A percentile compares a stretch with the other conserved stretches of the same genome.
Conservation (phyloP, 495 filamentous ascomycete genomes). For the Rhypophila decipiens region DNA sequence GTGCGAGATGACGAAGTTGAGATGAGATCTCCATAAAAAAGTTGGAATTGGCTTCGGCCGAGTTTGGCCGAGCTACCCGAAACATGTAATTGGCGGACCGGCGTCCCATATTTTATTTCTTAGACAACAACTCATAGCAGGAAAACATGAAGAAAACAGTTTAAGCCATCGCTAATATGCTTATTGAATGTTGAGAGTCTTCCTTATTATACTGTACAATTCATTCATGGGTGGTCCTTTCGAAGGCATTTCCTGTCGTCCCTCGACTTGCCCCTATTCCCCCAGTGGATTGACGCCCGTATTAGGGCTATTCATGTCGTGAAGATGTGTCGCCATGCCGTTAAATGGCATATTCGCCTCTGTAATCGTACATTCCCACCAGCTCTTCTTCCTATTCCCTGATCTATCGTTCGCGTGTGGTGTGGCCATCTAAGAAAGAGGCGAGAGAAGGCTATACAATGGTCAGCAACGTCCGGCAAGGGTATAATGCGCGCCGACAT, state of each 20-base stretch:
- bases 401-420: neutral
- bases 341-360: too few species aligned
- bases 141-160: neutral
- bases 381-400: neutral
- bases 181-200: neutral
- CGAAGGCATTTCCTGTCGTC: neutral
- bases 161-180: neutral
- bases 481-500: conserved; percentile 17
- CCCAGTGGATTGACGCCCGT: too few species aligned
- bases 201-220: conserved; percentile 24
- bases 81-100: too few species aligned
- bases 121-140: too few species aligned
- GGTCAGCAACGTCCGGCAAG: conserved; percentile 3
- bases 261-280: neutral
- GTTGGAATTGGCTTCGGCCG: conserved; percentile 8
- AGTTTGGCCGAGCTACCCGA: conserved; percentile 15
- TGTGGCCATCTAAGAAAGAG: conserved; percentile 47
- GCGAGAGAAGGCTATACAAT: conserved; percentile 62
- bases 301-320: too few species aligned
- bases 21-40: conserved; percentile 11
- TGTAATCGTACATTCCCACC: conserved; percentile 17
- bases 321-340: too few species aligned
- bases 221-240: conserved; percentile 5
- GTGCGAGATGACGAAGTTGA: neutral
- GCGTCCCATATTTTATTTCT: too few species aligned